Base-by-base conservation (phyloP, 371 early-diverging fungal genomes). In the Lichtheimia corymbifera region DNA sequence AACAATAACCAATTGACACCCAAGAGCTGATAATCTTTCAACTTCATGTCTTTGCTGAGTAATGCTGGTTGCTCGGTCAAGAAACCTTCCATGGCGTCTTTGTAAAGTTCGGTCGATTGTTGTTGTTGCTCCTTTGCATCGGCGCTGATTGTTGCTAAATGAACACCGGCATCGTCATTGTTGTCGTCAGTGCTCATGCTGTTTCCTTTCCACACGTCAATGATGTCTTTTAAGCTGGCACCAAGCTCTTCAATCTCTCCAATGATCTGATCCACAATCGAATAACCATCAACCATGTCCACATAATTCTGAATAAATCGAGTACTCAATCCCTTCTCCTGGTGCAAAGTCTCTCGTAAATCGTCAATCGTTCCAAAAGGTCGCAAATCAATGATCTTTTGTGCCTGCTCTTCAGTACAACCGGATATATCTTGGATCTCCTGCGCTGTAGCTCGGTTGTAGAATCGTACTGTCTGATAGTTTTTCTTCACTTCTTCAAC, bases 1-100 rank as follows among this genome's bases (percentile, higher is more conserved):
- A 95, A 76, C 14, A 84, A 73, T 62, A 99, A 76, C 99, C 99
- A 99, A 62, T 91, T 92, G 44, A 99, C 78, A 22, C 99, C 99
- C 50, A 94, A 80, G 41, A 97, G 82, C 71, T 99, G 99, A 67
- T 97, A 99, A n/a, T 79, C 76, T 61, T 97, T 91, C 40, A 99
- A 82, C 41, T 59, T 64, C 55, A 91, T 82, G 2, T 76, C 74
- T 2, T 66, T 63, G 44, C 74, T 84, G 55, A 92, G 67, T 50
- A 70, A 70, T 0, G 63, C 50, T 0, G 93, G 93, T 43, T 91
- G 91, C 18, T 62, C 57, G 3, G 65, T 62, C 30, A 86, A 63
- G 50, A 74, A 83, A 0, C 76, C 75, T 4, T 77, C 53, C 77
- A 83, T 68, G 1, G 83, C 83, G 35, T 72, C 74, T 14, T 53